These are phyloP conservation scores for Alternaria solani DNA, from an alignment of 2,329 filamentous ascomycete species.

Conservation along the genomic window DNA sequence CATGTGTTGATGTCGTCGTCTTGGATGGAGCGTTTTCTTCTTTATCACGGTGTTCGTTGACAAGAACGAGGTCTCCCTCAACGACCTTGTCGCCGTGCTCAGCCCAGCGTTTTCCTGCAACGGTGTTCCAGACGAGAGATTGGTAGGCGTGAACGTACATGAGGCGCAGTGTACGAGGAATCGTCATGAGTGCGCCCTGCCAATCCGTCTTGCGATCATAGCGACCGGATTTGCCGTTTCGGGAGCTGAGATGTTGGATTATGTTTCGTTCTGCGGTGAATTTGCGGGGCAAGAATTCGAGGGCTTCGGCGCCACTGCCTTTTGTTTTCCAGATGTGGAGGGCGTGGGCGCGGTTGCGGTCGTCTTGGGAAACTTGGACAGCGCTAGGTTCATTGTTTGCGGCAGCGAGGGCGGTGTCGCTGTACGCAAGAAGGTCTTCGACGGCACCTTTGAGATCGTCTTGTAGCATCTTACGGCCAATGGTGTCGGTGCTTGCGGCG, in stretches of 20 bases:
- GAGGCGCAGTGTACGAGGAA: constrained; percentile 81
- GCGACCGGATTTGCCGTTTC: constrained; percentile 55
- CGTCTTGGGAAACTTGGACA: constrained; percentile 72
- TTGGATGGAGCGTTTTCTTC: constrained; percentile 39
- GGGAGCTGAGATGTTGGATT: constrained; percentile 74
- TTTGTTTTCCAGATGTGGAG: constrained; percentile 76
- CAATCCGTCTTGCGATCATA: constrained; percentile 70
- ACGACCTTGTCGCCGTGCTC: constrained; percentile 76
- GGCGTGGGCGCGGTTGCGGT: constrained; percentile 78
- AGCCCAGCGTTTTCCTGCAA: constrained; percentile 81
- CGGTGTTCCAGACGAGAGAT: constrained; percentile 91
- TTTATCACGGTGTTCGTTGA: constrained; percentile 65
- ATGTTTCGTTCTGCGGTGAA: constrained; percentile 83
- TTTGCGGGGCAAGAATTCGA: constrained; percentile 75
- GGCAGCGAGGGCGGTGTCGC: constrained; percentile 67
- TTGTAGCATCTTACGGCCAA: constrained; percentile 84
- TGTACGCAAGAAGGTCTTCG: constrained; percentile 77
- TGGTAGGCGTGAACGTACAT: constrained; percentile 99
- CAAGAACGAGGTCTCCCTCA: constrained; percentile 83
- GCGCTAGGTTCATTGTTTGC: constrained; percentile 49
- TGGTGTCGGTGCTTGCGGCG: constrained; percentile 80
- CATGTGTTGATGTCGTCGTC: constrained; percentile 47
- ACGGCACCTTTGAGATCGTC: constrained; percentile 83
- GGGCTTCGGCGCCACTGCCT: constrained; percentile 66
- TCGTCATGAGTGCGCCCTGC: constrained; percentile 79